These are phyloP conservation scores for Pseudopithomyces maydicus DNA, from an alignment of 2,329 filamentous ascomycete genomes.

Conservation along the genomic window DNA sequence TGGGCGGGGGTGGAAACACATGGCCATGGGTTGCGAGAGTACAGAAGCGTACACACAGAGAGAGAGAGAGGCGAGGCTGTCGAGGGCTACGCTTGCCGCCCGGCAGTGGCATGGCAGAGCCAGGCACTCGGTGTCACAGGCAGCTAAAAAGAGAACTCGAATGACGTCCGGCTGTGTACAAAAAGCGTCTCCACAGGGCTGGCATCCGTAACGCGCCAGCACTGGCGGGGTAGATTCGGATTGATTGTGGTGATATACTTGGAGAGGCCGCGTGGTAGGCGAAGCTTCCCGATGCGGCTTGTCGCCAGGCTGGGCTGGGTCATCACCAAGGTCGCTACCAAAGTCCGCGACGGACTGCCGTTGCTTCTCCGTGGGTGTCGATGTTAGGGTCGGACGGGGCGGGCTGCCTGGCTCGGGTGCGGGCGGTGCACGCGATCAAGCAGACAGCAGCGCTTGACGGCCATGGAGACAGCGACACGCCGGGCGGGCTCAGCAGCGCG, in stretches of 20 bases:
- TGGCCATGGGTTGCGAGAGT: too few species aligned
- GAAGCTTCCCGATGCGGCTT: slow-evolving; percentile 4
- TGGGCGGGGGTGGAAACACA: slow-evolving; percentile 3
- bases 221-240: slow-evolving; percentile 13
- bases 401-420: too few species aligned
- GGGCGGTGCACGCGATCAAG: too few species aligned
- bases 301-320: slow-evolving; percentile 9
- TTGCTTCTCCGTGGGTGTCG: slow-evolving; percentile 7
- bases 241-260: slow-evolving; percentile 11
- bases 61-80: not conserved
- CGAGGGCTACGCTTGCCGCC: not conserved
- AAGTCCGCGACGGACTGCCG: slow-evolving; percentile 11
- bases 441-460: too few species aligned
- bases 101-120: not conserved
- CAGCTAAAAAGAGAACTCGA: not conserved
- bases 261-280: slow-evolving; percentile 1
- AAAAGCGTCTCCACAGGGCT: slow-evolving; percentile 1
- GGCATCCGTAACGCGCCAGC: not conserved
- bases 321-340: slow-evolving; percentile 6
- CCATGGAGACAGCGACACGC: not conserved
- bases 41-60: not conserved
- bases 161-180: slow-evolving; percentile 6
- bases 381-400: too few species aligned
- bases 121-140: slow-evolving; percentile 1
- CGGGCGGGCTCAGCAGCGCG: not conserved